Conservation (phyloP, 306 rosid species). For the Vicia villosa region DNA sequence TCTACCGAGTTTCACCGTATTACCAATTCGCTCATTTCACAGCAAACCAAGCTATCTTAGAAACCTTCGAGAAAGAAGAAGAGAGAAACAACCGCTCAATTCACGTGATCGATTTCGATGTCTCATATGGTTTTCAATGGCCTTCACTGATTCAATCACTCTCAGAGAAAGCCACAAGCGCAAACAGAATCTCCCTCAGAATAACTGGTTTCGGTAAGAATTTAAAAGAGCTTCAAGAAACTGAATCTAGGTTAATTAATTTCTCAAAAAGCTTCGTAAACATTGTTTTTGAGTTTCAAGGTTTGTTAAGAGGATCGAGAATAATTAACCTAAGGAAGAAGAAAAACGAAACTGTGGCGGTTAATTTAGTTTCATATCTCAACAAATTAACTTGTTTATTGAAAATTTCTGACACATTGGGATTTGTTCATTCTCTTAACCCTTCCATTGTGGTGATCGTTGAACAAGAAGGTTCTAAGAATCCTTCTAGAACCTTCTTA, state of each 20-base stretch:
- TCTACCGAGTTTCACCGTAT: constrained; percentile 70
- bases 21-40: constrained; percentile 86
- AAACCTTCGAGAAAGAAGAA: constrained; percentile 69
- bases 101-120: constrained; percentile 72
- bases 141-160: constrained; percentile 81
- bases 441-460: constrained; percentile 63
- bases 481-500: constrained; percentile 47
- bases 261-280: constrained; percentile 64
- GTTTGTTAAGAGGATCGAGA: constrained; percentile 54
- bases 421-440: constrained; percentile 53
- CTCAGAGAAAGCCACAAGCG: constrained; percentile 61
- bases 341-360: constrained; percentile 70
- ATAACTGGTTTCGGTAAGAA: constrained; percentile 65
- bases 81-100: constrained; percentile 53
- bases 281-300: constrained; percentile 70
- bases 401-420: constrained; percentile 64
- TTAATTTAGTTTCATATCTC: constrained; percentile 62
- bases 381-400: constrained; percentile 44
- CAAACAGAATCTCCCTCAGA: constrained; percentile 51
- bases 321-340: constrained; percentile 54
- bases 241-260: constrained; percentile 63
- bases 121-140: constrained; percentile 83
- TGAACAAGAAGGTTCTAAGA: constrained; percentile 66
- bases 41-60: constrained; percentile 74
- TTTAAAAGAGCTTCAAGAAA: constrained; percentile 59